phyloP scores from a whole-genome alignment of 495 filamentous ascomycete species.

The Collariella sp. region DNA sequence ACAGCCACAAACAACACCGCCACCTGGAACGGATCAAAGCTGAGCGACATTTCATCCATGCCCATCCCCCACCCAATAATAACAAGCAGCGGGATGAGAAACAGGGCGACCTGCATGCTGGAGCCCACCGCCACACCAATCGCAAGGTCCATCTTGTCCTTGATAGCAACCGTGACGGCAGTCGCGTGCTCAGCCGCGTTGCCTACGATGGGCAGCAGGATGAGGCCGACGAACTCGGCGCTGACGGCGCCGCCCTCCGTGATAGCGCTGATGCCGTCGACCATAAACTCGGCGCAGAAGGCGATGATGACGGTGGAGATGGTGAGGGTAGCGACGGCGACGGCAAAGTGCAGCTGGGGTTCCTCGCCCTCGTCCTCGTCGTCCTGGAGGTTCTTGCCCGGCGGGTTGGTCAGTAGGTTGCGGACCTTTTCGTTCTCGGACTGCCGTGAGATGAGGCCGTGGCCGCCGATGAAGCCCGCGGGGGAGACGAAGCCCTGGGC shows the following conservation, averaged over 20 bases:
- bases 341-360: constrained; percentile 59
- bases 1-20: constrained; percentile 71
- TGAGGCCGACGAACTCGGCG: constrained; percentile 73
- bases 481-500: constrained; percentile 51
- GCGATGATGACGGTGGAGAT: constrained; percentile 72
- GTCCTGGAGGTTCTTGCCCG: constrained; percentile 1
- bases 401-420: constrained; percentile 11
- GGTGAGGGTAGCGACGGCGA: constrained; percentile 62
- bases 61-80: constrained; percentile 77
- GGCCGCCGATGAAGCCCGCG: constrained; percentile 42
- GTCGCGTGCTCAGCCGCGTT: constrained; percentile 86
- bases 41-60: constrained; percentile 57
- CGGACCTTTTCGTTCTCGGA: constrained; percentile 27
- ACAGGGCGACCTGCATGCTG: constrained; percentile 78
- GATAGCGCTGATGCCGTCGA: constrained; percentile 64
- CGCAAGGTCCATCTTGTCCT: constrained; percentile 86
- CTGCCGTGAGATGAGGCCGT: constrained; percentile 28
- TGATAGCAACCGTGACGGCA: constrained; percentile 74
- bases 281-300: constrained; percentile 86
- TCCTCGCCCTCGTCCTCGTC: constrained; percentile 47
- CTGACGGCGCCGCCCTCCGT: constrained; percentile 50
- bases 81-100: constrained; percentile 69
- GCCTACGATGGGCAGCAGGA: constrained; percentile 81
- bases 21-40: constrained; percentile 77
- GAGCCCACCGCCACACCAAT: constrained; percentile 80